Evolutionary conservation across 1,284 basidiomycete species (phyloP).

Genomic region (Leccinum pallidistipes): DNA sequence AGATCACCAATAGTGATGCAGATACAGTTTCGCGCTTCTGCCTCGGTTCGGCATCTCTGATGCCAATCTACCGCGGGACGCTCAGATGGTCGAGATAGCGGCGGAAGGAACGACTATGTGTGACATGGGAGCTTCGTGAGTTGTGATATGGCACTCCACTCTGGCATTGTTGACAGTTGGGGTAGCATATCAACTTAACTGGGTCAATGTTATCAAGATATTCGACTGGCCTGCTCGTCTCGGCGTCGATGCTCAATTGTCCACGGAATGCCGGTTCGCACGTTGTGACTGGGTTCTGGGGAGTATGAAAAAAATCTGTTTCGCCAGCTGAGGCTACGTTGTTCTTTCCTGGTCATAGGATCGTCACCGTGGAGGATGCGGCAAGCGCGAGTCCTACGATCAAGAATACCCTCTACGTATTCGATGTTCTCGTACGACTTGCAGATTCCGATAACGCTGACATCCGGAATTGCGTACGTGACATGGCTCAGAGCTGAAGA

Average conservation of each 20-base stretch:
- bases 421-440: slow-evolving; percentile 82
- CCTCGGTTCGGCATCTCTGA: slow-evolving; percentile 73
- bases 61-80: slow-evolving; percentile 55
- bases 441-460: slow-evolving; percentile 74
- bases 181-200: slow-evolving; percentile 68
- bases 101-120: slow-evolving; percentile 68
- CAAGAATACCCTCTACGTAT: slow-evolving; percentile 78
- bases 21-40: slow-evolving; percentile 68
- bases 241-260: slow-evolving; percentile 79
- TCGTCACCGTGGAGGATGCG: slow-evolving; percentile 86
- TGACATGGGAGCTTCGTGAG: slow-evolving; percentile 75
- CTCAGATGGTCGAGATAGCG: slow-evolving; percentile 68
- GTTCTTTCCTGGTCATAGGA: slow-evolving; percentile 77
- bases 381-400: slow-evolving; percentile 81
- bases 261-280: slow-evolving; percentile 70
- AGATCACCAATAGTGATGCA: slow-evolving; percentile 64
- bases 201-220: slow-evolving; percentile 75
- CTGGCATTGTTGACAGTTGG: slow-evolving; percentile 19
- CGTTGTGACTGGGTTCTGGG: slow-evolving; percentile 88
- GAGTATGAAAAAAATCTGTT: slow-evolving; percentile 55
- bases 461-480: slow-evolving; percentile 73
- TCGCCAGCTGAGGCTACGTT: slow-evolving; percentile 77
- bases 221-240: slow-evolving; percentile 81
- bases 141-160: slow-evolving; percentile 17
- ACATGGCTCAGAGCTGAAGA: slow-evolving; percentile 79